Percentiles rank a stretch among this genome's conserved stretches.
Conservation (phyloP, 768 basidiomycete genomes). For the Hericium alpestre region DNA sequence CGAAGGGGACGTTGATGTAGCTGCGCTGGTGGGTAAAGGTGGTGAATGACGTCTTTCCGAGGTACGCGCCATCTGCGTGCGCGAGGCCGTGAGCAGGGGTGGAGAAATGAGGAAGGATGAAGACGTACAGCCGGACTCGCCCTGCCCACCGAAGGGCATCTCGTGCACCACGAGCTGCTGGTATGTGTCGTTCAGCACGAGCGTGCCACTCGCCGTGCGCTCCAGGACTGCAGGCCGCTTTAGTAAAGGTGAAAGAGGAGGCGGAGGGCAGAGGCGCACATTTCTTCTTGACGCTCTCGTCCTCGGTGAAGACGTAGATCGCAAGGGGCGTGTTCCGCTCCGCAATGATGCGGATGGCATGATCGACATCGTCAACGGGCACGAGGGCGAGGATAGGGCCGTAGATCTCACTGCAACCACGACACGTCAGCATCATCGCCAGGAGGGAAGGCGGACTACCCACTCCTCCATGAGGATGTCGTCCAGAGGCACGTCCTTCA, state of each 20-base stretch:
- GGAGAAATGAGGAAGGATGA: not conserved
- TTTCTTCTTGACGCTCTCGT: slow-evolving; percentile 3
- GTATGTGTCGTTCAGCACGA: slow-evolving; percentile 22
- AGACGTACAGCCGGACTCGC: slow-evolving; percentile 19
- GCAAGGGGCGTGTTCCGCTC: slow-evolving; percentile 1
- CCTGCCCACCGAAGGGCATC: slow-evolving; percentile 16
- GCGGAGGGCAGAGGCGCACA: not conserved
- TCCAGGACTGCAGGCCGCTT: slow-evolving; percentile 14
- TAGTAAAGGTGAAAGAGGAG: not conserved
- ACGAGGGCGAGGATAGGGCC: slow-evolving; percentile 26
- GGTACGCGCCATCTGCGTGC: slow-evolving; percentile 16
- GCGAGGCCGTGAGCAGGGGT: not conserved
- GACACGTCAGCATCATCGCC: not conserved
- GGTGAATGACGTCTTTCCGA: slow-evolving; percentile 18
- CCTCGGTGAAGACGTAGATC: slow-evolving; percentile 4
- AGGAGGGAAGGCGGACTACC: not conserved
- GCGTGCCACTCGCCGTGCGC: slow-evolving; percentile 18
- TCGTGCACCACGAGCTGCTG: slow-evolving; percentile 12
- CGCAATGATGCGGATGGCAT: slow-evolving; percentile 17
- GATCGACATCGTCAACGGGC: slow-evolving; percentile 15
- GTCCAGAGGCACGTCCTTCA: slow-evolving; percentile 19
- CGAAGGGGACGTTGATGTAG: slow-evolving; percentile 45
- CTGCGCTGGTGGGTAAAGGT: slow-evolving; percentile 40
- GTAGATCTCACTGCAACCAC: slow-evolving; percentile 21
- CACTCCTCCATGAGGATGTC: slow-evolving; percentile 25